Base-by-base conservation (phyloP, 371 early-diverging fungal species). In the Mortierella sp. region DNA sequence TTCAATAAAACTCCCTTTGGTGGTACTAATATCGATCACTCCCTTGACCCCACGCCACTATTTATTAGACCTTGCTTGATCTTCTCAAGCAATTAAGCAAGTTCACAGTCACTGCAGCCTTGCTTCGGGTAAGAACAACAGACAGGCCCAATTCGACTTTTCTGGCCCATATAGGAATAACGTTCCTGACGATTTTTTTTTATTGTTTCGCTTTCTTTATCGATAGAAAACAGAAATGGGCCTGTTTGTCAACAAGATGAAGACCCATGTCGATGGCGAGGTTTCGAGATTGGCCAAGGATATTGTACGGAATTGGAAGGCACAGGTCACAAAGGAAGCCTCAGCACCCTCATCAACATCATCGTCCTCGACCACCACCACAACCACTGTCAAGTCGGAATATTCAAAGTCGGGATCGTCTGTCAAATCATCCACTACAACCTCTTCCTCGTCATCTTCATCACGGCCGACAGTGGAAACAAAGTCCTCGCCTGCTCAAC, bases 261-360 rank as follows among this genome's bases (percentile, higher is more conserved):
- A 95, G 28, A 93, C 92, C 72, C 90, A 94, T 73, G 84, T 89
- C 11, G 90, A 93, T 72, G 88, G 88, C 3, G 89, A 89, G 8
- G 92, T 96, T 26, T 92, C 93, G 0, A 89, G 84, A 57, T 77
- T 90, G 73, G 94, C 96, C 4, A 95, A 94, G 80, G 92, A 89
- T 42, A 89, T 96, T 55, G 94, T 97, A 2, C 89, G 89, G 75
- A 95, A 94, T 71, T 98, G 98, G 98, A 96, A 96, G 86, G 86
- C 90, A 74, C 94, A 95, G 75, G 93, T 96, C 9, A 84, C 88
- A 74, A 82, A 84, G 14, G 88, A 85, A 73, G 76, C 81, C 24
- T 52, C 87, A 6, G 16, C 19, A 19, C 63, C 63, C 26, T 31
- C 63, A 63, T 75, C 81, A 47, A 42, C 76, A 19, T 48, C 86